A percentile compares a stretch with the other conserved stretches of the same genome.
phyloP scores from a whole-genome alignment of 164 flowering plant genomes.

The Nymphaea colorata region DNA sequence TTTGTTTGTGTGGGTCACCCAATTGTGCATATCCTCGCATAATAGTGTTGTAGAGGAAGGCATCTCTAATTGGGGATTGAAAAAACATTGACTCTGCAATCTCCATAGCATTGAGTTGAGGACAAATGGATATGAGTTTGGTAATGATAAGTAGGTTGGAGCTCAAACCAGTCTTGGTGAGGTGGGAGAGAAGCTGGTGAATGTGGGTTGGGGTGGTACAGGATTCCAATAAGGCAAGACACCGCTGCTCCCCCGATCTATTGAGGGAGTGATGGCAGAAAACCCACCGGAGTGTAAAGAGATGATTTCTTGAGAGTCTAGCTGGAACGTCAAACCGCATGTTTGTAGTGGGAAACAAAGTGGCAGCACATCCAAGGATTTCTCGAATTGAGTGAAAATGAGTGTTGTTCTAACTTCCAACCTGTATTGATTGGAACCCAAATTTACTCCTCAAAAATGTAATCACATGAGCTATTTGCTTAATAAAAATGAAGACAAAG shows the following conservation, averaged over 20 bases:
- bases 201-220: constrained; percentile 9
- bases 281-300: too few relatives aligned
- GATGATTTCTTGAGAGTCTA: too few relatives aligned
- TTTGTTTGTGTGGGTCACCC: not conserved
- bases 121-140: constrained; percentile 3
- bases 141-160: constrained; percentile 11
- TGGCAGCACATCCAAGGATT: too few relatives aligned
- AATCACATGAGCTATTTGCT: too few relatives aligned
- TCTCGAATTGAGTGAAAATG: too few relatives aligned
- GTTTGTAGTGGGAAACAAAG: too few relatives aligned
- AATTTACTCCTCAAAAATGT: too few relatives aligned
- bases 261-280: not conserved
- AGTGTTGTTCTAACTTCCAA: too few relatives aligned
- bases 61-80: not conserved
- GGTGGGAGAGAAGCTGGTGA: constrained; percentile 9
- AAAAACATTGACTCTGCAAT: not conserved
- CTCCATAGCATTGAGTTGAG: constrained; percentile 5
- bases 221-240: constrained; percentile 8
- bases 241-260: constrained; percentile 9
- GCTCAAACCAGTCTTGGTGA: constrained; percentile 9
- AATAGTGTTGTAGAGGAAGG: constrained; percentile 13
- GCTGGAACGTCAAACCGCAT: too few relatives aligned
- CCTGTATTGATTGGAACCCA: too few relatives aligned
- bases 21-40: constrained; percentile 9
- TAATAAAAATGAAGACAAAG: too few relatives aligned